Percentiles rank a stretch among this genome's conserved stretches.
Evolutionary conservation across 352 stramenopile genomes (phyloP).

Genomic region (Phytopythium oedochilum): DNA sequence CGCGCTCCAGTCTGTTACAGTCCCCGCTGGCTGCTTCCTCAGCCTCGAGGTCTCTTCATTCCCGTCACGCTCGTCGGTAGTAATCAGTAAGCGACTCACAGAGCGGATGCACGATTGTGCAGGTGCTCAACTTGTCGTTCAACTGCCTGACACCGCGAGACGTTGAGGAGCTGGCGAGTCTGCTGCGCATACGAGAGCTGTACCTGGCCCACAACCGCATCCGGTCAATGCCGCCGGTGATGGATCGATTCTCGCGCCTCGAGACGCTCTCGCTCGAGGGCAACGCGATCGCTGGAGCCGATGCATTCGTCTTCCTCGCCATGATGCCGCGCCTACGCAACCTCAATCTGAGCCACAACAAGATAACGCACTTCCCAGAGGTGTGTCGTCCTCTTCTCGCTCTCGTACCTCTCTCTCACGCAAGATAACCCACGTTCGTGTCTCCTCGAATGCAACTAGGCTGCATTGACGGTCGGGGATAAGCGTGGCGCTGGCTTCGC

Average conservation of each 20-base stretch:
- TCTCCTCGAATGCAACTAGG: constrained; percentile 8
- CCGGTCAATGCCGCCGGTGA: constrained; percentile 57
- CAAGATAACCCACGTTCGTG: not conserved
- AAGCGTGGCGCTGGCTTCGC: constrained; percentile 63
- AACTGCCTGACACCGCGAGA: constrained; percentile 65
- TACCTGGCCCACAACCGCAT: constrained; percentile 77
- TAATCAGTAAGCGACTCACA: not conserved
- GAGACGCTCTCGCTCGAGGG: constrained; percentile 77
- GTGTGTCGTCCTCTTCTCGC: constrained; percentile 9
- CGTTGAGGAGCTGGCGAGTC: constrained; percentile 60
- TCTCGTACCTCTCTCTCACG: not conserved
- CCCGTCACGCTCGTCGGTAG: not conserved
- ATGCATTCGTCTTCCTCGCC: constrained; percentile 66
- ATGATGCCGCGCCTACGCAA: constrained; percentile 63
- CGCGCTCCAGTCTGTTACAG: constrained; percentile 36
- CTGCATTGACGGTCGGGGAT: constrained; percentile 45
- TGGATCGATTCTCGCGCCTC: constrained; percentile 70
- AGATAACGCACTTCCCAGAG: constrained; percentile 67
- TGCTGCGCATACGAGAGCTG: constrained; percentile 74
- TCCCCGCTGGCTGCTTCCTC: constrained; percentile 45
- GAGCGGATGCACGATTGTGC: not conserved
- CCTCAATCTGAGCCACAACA: constrained; percentile 81
- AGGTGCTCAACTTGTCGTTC: constrained; percentile 77
- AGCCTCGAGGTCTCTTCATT: constrained; percentile 42
- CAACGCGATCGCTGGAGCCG: constrained; percentile 61